These are phyloP conservation scores for Aspergillus affinis DNA, from an alignment of 495 filamentous ascomycete genomes.

Conservation along the genomic window DNA sequence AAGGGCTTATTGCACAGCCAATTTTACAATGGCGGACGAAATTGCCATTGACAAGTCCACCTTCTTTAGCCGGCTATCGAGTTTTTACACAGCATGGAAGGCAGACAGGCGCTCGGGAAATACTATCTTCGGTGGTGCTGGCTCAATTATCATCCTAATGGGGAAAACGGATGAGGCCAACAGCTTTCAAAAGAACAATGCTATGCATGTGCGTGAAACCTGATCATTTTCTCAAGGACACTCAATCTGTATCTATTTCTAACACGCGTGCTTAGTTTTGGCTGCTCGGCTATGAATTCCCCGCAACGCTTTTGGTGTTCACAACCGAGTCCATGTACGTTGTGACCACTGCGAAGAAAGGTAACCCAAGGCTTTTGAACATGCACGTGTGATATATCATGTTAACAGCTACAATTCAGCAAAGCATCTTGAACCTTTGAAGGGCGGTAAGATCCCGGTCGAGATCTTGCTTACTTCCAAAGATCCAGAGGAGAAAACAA, in stretches of 20 bases:
- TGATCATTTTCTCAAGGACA: neutral
- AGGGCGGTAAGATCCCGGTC: conserved; percentile 84
- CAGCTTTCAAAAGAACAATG: conserved; percentile 89
- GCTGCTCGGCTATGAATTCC: conserved; percentile 98
- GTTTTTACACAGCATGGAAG: conserved; percentile 90
- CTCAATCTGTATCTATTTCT: too few relatives aligned
- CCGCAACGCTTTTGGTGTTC: conserved; percentile 88
- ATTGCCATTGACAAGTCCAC: conserved; percentile 87
- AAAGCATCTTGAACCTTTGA: conserved; percentile 88
- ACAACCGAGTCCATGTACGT: conserved; percentile 85
- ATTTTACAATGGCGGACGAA: conserved; percentile 54
- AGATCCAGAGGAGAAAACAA: conserved; percentile 83
- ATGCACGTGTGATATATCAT: conserved; percentile 10
- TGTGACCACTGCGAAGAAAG: conserved; percentile 96
- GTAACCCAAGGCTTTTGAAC: conserved; percentile 40
- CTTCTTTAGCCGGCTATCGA: conserved; percentile 89
- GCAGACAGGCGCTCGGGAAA: conserved; percentile 78
- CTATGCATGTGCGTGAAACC: conserved; percentile 74
- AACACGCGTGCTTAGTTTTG: conserved; percentile 69
- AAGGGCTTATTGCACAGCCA: conserved; percentile 18
- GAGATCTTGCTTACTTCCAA: conserved; percentile 89
- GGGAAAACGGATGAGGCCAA: conserved; percentile 88
- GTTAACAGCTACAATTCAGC: conserved; percentile 49
- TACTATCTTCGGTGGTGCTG: conserved; percentile 77
- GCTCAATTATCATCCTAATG: conserved; percentile 84